A percentile compares a stretch with the other conserved stretches of the same genome.
phyloP scores from a whole-genome alignment of 495 filamentous ascomycete genomes.

The Copromyces sp. region DNA sequence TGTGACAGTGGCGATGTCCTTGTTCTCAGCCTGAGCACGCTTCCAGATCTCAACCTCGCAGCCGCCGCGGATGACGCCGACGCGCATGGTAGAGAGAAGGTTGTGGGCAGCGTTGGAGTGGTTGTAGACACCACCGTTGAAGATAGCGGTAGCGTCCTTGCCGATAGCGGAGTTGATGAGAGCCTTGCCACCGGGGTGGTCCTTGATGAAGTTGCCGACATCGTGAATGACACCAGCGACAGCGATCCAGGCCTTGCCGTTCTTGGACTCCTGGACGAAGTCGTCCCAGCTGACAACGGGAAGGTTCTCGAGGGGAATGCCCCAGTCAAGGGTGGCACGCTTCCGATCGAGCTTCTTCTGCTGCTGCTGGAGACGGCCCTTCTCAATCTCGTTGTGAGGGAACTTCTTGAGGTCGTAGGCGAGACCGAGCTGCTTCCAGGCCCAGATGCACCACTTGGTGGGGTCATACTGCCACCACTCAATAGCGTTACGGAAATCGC shows the following conservation, averaged over 20 bases:
- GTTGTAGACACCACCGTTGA: constrained; percentile 98
- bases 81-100: constrained; percentile 88
- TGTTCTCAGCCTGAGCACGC: constrained; percentile 81
- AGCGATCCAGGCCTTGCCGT: constrained; percentile 73
- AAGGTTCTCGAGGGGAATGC: constrained; percentile 83
- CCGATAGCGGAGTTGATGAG: constrained; percentile 88
- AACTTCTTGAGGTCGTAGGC: constrained; percentile 97
- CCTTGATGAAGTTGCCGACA: constrained; percentile 86
- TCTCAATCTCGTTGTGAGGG: constrained; percentile 96
- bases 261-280: constrained; percentile 74
- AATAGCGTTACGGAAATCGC: constrained; percentile 97
- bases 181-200: constrained; percentile 93
- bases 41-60: constrained; percentile 99
- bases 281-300: constrained; percentile 97
- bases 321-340: constrained; percentile 88
- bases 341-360: constrained; percentile 99
- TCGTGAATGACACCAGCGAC: constrained; percentile 96
- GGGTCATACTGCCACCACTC: constrained; percentile 98
- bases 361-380: constrained; percentile 90
- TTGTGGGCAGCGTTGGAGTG: constrained; percentile 98
- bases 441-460: constrained; percentile 96
- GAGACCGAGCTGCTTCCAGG: constrained; percentile 85
- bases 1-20: constrained; percentile 67
- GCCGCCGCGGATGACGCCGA: constrained; percentile 91
- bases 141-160: constrained; percentile 97